Evolutionary conservation across 108 stramenopile genomes (phyloP).

Genomic region (Schizochytrium sp.): DNA sequence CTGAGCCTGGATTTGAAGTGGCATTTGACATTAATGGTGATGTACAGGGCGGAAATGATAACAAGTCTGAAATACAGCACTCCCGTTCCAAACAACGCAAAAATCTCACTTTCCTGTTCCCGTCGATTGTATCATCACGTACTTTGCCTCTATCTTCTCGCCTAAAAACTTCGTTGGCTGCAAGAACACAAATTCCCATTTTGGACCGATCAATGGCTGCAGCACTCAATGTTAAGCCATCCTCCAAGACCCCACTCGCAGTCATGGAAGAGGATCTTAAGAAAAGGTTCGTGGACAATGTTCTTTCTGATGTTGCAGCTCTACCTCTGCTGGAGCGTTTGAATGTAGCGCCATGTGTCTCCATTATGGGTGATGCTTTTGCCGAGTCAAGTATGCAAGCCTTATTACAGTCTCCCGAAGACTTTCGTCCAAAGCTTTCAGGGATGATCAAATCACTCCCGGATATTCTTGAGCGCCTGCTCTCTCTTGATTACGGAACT

Average conservation of each 20-base stretch:
- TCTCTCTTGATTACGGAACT: not conserved
- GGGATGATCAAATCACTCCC: constrained; percentile 4
- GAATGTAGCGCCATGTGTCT: not conserved
- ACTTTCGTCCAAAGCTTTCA: not conserved
- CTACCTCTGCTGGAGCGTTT: not conserved
- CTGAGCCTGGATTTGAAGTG: too few species aligned
- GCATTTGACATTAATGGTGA: too few species aligned
- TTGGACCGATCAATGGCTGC: constrained; percentile 5
- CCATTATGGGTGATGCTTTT: not conserved
- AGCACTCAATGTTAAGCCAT: not conserved
- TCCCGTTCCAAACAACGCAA: too few species aligned
- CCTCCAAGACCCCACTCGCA: not conserved
- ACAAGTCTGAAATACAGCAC: too few species aligned
- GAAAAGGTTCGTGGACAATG: not conserved
- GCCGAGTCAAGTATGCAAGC: not conserved
- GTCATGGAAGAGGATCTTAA: not conserved
- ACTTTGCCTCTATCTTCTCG: too few species aligned
- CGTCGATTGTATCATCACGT: too few species aligned
- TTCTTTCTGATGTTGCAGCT: not conserved
- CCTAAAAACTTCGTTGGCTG: too few species aligned
- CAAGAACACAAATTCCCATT: not conserved
- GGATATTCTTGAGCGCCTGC: not conserved
- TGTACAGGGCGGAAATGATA: too few species aligned
- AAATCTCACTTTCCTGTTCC: too few species aligned
- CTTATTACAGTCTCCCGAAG: not conserved